Base-by-base conservation (phyloP, 192 early-diverging fungal species). In the Jimgerdemannia flammicorona region DNA sequence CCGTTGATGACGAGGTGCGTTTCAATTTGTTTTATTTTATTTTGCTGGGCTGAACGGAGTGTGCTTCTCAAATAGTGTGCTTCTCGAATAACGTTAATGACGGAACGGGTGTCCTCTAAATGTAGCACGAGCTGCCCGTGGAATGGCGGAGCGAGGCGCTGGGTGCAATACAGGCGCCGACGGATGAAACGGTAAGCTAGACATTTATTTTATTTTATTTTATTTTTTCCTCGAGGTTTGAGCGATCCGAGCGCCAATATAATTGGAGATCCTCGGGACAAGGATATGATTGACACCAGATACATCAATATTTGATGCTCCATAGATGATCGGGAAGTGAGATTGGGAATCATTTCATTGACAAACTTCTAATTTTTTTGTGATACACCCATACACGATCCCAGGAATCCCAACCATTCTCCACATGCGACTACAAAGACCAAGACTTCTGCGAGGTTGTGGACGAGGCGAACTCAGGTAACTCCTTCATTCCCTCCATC, bases 381-480 rank as follows among this genome's bases (percentile, higher is more conserved):
- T 29, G 29, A 29, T 29, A 29, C 29, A 29, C 29, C 29, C 29
- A 29, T 29, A 29, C 29, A 29, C 29, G 29, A 29, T 6, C 49
- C 14, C 49, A 92, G 83, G 74, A 70, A 17, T 87, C 87, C n/a
- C 86, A 86, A 64, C 84, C 85, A 9, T 87, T 81, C 77, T 78
- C 85, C 68, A 78, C 74, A 9, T 89, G 86, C 43, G 85, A 91
- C 69, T 91, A 87, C 80, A 89, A 84, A 39, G 91, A 90, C 63
- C 87, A 91, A 71, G 97, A 98, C 80, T 98, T 96, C 85, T 96
- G 95, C 75, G 81, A 94, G 3, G 86, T 96, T 49, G 93, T 96
- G 67, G 94, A 97, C 81, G 92, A 95, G 75, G 70, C 86, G 44
- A 79, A 88, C 75, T 14, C 71, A 9, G 75, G 80, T 77, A 76